Percentiles rank a stretch among this genome's conserved stretches.
Evolutionary conservation across 768 basidiomycete genomes (phyloP).

Genomic region (Leccinellum albellum): DNA sequence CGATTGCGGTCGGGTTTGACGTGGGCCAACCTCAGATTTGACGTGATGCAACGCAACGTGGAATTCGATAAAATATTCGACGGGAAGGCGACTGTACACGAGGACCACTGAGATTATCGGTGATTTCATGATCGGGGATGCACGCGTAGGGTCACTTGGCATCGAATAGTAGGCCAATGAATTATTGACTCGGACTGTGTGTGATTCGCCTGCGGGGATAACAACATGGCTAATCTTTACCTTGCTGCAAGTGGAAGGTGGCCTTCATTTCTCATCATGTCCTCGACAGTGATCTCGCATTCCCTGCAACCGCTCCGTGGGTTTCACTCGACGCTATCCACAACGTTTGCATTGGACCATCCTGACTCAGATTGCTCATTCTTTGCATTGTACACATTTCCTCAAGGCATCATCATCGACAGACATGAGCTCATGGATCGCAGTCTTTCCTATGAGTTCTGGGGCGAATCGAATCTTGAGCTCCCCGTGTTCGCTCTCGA

Average conservation of each 20-base stretch:
- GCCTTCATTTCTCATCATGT: constrained; percentile 16
- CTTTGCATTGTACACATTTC: constrained; percentile 35
- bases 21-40: not conserved
- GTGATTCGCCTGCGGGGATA: no score
- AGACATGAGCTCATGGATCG: constrained; percentile 39
- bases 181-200: no score
- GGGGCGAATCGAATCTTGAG: constrained; percentile 41
- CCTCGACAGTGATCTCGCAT: constrained; percentile 13
- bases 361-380: constrained; percentile 21
- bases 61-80: not conserved
- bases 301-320: constrained; percentile 22
- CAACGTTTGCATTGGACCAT: constrained; percentile 14
- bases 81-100: not conserved
- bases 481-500: constrained; percentile 38
- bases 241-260: no score
- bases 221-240: no score
- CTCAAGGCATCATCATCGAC: constrained; percentile 42
- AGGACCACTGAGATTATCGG: not conserved
- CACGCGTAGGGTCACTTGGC: not conserved
- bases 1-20: not conserved
- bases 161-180: not conserved
- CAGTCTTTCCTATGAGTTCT: constrained; percentile 32
- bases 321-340: constrained; percentile 32
- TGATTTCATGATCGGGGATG: not conserved
- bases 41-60: not conserved